Evolutionary conservation across 2,329 filamentous ascomycete genomes (phyloP).

Genomic region (Phaeosphaeriaceae sp.): DNA sequence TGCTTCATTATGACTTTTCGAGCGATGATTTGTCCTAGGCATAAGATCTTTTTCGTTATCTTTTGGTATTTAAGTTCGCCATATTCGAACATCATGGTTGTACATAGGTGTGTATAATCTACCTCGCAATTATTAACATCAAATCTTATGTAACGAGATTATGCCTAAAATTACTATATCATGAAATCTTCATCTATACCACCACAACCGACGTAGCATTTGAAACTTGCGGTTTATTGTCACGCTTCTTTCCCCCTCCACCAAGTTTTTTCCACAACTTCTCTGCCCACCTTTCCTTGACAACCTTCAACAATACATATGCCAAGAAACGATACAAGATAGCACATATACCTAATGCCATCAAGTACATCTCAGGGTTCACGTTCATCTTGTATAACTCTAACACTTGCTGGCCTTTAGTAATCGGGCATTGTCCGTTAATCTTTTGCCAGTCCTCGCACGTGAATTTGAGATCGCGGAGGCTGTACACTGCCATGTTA

Average conservation of each 20-base stretch:
- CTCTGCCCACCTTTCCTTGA: constrained; percentile 60
- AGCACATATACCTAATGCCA: constrained; percentile 67
- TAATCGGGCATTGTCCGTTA: constrained; percentile 68
- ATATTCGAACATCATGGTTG: too few relatives aligned
- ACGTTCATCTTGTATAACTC: constrained; percentile 70
- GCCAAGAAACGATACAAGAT: constrained; percentile 71
- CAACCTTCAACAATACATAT: constrained; percentile 63
- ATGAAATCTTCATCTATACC: not conserved
- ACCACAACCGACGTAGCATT: not conserved
- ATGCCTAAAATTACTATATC: too few relatives aligned
- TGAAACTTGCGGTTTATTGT: not conserved
- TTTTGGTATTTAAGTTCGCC: too few relatives aligned
- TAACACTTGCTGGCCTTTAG: constrained; percentile 70
- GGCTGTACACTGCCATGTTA: constrained; percentile 70
- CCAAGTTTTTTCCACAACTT: constrained; percentile 36
- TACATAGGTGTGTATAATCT: too few relatives aligned
- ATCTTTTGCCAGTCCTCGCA: constrained; percentile 67
- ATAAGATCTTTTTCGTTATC: too few relatives aligned
- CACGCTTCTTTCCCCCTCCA: constrained; percentile 17
- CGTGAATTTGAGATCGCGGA: constrained; percentile 66
- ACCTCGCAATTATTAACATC: too few relatives aligned
- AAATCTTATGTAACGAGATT: too few relatives aligned
- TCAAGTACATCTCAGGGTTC: constrained; percentile 66
- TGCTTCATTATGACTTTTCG: not conserved
- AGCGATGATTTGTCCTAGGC: too few relatives aligned